These are phyloP conservation scores for Hypericum androsaemum DNA, from an alignment of 345 rosid genomes.

Conservation along the genomic window DNA sequence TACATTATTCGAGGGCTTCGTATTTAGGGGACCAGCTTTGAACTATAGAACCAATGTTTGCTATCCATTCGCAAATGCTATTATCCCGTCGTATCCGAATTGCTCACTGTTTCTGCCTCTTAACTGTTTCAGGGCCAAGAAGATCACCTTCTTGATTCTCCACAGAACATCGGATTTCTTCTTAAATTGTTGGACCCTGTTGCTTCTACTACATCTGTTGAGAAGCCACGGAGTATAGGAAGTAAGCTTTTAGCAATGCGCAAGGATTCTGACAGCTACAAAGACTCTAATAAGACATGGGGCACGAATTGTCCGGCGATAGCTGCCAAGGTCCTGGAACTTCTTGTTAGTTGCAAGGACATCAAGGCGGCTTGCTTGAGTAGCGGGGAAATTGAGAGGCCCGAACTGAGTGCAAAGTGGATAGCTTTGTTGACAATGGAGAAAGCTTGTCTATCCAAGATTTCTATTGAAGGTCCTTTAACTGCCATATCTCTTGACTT, in stretches of 20 bases:
- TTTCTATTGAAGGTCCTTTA: constrained; percentile 74
- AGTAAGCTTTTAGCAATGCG: constrained; percentile 55
- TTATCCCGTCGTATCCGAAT: too few species aligned
- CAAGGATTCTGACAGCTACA: constrained; percentile 38
- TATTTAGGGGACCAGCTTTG: too few species aligned
- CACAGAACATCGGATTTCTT: constrained; percentile 48
- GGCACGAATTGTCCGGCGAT: constrained; percentile 50
- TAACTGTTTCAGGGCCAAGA: constrained; percentile 58
- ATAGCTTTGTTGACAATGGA: constrained; percentile 74
- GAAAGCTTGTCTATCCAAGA: constrained; percentile 78
- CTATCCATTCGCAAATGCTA: too few species aligned
- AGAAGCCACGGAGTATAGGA: constrained; percentile 50
- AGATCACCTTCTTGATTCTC: constrained; percentile 64
- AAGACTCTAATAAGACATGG: constrained; percentile 32
- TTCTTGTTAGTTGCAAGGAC: constrained; percentile 63
- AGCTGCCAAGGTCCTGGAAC: constrained; percentile 57
- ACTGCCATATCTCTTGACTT: not conserved
- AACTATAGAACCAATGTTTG: too few species aligned
- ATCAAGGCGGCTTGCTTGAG: constrained; percentile 31
- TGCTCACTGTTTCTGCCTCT: too few species aligned
- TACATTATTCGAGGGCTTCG: too few species aligned
- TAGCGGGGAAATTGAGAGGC: constrained; percentile 28
- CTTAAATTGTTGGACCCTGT: constrained; percentile 71
- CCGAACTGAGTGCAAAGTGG: constrained; percentile 70
- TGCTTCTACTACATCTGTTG: constrained; percentile 29